These are phyloP conservation scores for Corchorus capsularis DNA, from an alignment of 345 rosid species.

Conservation along the genomic window DNA sequence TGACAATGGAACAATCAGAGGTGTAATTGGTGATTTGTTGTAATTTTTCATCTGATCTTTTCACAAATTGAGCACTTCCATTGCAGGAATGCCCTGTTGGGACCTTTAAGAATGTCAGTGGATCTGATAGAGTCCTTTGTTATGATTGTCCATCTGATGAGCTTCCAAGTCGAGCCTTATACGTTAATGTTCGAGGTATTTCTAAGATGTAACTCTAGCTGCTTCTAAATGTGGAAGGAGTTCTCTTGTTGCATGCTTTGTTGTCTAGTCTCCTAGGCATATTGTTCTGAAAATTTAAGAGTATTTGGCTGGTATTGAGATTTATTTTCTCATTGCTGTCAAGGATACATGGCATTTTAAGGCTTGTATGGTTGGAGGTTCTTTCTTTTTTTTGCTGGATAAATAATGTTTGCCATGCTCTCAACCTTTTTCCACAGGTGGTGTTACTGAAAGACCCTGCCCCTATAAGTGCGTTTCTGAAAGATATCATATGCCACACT, in stretches of 20 bases:
- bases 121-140: slow-evolving; percentile 74
- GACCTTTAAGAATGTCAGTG: slow-evolving; percentile 79
- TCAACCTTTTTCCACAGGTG: slow-evolving; percentile 51
- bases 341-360: neutral
- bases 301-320: neutral
- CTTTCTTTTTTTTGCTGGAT: neutral
- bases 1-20: neutral
- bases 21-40: neutral
- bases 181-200: slow-evolving; percentile 66
- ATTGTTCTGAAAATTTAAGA: neutral
- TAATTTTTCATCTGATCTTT: neutral
- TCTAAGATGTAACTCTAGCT: neutral
- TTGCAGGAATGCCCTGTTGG: slow-evolving; percentile 94
- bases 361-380: slow-evolving; percentile 13
- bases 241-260: slow-evolving; percentile 6
- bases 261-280: neutral
- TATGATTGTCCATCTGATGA: slow-evolving; percentile 56
- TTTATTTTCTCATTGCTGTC: slow-evolving; percentile 7
- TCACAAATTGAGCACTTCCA: slow-evolving; percentile 25
- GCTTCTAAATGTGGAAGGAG: neutral
- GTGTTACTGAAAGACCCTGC: slow-evolving; percentile 83
- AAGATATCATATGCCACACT: slow-evolving; percentile 89
- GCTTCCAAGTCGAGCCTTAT: slow-evolving; percentile 77
- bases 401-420: slow-evolving; percentile 13
- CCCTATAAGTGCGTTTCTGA: slow-evolving; percentile 83